These are phyloP conservation scores for Artemisia argyi DNA, from an alignment of 129 eudicot species.

Conservation along the genomic window DNA sequence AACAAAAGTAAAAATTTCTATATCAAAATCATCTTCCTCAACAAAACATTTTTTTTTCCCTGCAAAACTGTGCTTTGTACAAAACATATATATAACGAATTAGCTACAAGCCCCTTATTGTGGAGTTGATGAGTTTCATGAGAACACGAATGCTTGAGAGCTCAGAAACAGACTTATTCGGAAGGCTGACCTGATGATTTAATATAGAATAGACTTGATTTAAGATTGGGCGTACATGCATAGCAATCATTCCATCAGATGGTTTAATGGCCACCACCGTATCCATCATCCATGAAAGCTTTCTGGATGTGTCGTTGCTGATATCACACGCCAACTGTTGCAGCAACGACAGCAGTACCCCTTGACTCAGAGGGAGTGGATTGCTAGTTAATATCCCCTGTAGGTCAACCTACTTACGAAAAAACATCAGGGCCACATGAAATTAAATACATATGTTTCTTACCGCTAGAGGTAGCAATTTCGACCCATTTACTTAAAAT, in stretches of 20 bases:
- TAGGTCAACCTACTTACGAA: conserved; percentile 60
- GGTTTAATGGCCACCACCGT: conserved; percentile 77
- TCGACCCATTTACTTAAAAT: too few relatives aligned
- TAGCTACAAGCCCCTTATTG: conserved; percentile 19
- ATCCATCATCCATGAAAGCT: conserved; percentile 86
- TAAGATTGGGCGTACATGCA: conserved; percentile 86
- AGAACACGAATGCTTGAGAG: conserved; percentile 68
- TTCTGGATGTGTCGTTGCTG: conserved; percentile 56
- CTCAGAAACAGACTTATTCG: conserved; percentile 56
- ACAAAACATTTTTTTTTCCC: neutral
- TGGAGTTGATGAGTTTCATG: conserved; percentile 41
- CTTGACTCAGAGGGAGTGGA: conserved; percentile 90
- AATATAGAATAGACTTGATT: conserved; percentile 90
- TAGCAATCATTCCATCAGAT: conserved; percentile 65
- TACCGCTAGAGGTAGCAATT: too few relatives aligned
- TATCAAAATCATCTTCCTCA: neutral
- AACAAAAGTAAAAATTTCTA: neutral
- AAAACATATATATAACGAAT: neutral
- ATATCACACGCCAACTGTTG: conserved; percentile 92
- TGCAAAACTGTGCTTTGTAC: neutral
- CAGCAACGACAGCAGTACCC: conserved; percentile 84
- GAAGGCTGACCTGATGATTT: conserved; percentile 64
- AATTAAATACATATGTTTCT: too few relatives aligned
- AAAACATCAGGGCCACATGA: neutral
- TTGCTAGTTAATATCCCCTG: conserved; percentile 57